Base-by-base conservation (phyloP, 2,329 filamentous ascomycete genomes). In the Exophiala viscosa region DNA sequence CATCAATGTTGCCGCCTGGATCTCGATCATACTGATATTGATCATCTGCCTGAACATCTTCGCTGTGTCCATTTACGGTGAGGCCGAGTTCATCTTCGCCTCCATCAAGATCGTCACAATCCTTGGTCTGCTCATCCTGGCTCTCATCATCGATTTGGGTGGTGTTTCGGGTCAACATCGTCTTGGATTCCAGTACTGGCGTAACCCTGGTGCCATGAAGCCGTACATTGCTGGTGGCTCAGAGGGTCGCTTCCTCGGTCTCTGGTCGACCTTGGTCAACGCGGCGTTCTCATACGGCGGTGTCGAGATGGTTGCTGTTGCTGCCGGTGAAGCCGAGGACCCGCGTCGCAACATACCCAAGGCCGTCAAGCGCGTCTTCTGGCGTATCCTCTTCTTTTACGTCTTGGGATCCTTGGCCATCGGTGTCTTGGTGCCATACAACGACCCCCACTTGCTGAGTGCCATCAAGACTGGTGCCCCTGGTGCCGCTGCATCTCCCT, bases 371-470 rank as follows among this genome's bases (percentile, higher is more conserved):
- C 65, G 73, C 55, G 69, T 74, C 39, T 73, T 76, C 54, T 76
- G 70, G 67, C 73, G 75, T 51, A 72, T 92, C 67, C 71, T 89
- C 60, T 76, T 91, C 73, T 93, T 93, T 75, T 92, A 92, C 75
- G 78, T 85, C 63, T 69, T 89, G 53, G 84, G 82, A n/a, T 84
- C 90, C 38, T 77, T 92, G 48, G 77, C 91, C 46, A 75, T 92
- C 48, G 87, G 88, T 65, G 87, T 89, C 76, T 76, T 87, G 50
- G 84, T 91, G 3, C 86, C 86, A 1, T 90, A 87, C 75, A 73
- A 90, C 74, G 58, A 63, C 45, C 39, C 41, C 15, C 74, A 77
- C 10, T 76, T 90, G 32, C 76, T 74, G 3, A 76, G 73, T 18
- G 69, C 74, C n/a, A 62, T 67, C 13, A 60, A 62, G 5, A 62